Evolutionary conservation across 2,329 filamentous ascomycete species (phyloP), one percentile per base, ranked within the genome.

Genomic region (Hypoxylon sp.): DNA sequence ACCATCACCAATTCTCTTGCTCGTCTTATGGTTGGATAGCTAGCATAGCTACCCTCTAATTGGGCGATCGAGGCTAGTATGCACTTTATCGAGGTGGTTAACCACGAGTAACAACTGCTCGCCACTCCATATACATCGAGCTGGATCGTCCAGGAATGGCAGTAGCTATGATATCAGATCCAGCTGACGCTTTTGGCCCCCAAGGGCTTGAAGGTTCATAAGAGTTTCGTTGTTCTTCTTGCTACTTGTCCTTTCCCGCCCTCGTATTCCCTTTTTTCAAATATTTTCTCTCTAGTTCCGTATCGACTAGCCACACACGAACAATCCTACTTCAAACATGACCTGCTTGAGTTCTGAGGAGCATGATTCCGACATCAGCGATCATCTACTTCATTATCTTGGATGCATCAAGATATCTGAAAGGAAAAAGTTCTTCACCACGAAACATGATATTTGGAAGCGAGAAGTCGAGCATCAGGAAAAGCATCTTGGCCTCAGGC

Each of bases 331-430:
- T 9, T 16, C 29, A 3, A 48, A 41, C 1, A 5, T 23, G 45
- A 66, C 64, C 0, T 74, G 72, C 29, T 58, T 71, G 6, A 73
- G 61, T 19, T 27, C 50, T 2, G 64, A 73, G 3, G 23, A 63
- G 1, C 73, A 74, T 29, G 47, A 53, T 0, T n/a, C 50, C 3
- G 19, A 67, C 6, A 74, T 74, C 5, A 71, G 34, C 12, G 67
- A 75, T 19, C 70, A 69, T n/a, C 16, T 75, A 25, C 37, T 70
- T 3, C 73, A 75, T 48, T 74, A 70, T 27, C 29, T 71, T 23
- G 73, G 73, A 29, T 75, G 73, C 21, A 65, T 75, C 27, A 50
- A 67, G 23, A 68, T 73, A 12, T 23, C 27, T 4, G 32, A 72
- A 2, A 65, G 65, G 19, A 27, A 68, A 2, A 14, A 32, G 0